A percentile compares a stretch with the other conserved stretches of the same genome.
phyloP scores from a whole-genome alignment of 1,139 yeast species.

The Meyerozyma smithsonii region DNA sequence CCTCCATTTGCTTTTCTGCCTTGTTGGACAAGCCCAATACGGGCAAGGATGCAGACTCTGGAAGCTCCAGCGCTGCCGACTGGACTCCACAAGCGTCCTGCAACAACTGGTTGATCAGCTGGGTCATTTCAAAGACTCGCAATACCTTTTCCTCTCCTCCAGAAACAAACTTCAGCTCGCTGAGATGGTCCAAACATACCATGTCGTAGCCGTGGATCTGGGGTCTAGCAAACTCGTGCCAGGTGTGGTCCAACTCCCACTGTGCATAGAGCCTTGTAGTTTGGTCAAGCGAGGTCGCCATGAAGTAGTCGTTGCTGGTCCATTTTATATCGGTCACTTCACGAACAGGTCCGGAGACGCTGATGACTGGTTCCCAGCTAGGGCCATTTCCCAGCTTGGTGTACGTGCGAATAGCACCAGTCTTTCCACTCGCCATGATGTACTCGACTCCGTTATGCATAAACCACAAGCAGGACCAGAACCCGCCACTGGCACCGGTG shows the following conservation, averaged over 20 bases:
- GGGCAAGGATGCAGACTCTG: conserved; percentile 87
- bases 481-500: conserved; percentile 97
- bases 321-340: conserved; percentile 79
- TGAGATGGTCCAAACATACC: conserved; percentile 71
- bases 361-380: conserved; percentile 28
- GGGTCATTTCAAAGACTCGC: conserved; percentile 88
- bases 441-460: conserved; percentile 36
- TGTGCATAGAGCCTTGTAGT: conserved; percentile 81
- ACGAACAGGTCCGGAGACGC: conserved; percentile 71
- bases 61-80: conserved; percentile 28
- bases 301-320: conserved; percentile 68
- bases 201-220: conserved; percentile 98
- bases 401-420: conserved; percentile 92
- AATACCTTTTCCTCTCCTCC: conserved; percentile 96
- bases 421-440: conserved; percentile 78
- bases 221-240: conserved; percentile 95
- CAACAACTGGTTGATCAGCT: conserved; percentile 63
- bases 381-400: conserved; percentile 23
- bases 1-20: conserved; percentile 54
- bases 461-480: conserved; percentile 89
- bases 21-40: conserved; percentile 93
- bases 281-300: conserved; percentile 83
- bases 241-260: conserved; percentile 46
- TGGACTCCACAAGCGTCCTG: conserved; percentile 48
- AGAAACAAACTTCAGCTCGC: conserved; percentile 66